A percentile compares a stretch with the other conserved stretches of the same genome.
Conservation (phyloP, 106 monocot species). For the Gastrodia elata region DNA sequence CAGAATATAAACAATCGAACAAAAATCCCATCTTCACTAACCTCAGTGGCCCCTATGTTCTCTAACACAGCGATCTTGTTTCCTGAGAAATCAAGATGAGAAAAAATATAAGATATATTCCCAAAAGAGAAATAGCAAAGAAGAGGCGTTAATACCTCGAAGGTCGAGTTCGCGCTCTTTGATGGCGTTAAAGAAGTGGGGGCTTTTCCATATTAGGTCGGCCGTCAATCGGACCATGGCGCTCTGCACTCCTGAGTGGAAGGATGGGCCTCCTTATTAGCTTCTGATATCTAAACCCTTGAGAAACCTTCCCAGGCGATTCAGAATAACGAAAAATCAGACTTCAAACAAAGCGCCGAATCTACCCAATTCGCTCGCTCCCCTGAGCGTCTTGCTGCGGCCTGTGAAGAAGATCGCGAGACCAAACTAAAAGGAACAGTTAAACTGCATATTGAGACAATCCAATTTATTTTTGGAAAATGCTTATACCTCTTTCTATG, state of each 20-base stretch:
- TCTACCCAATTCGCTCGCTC: too few species aligned
- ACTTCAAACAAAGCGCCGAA: too few species aligned
- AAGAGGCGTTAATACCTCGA: constrained; percentile 34
- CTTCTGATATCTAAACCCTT: too few species aligned
- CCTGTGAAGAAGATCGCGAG: too few species aligned
- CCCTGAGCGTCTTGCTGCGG: too few species aligned
- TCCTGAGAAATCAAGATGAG: constrained; percentile 26
- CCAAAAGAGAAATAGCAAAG: background rate
- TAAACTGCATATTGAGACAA: too few species aligned
- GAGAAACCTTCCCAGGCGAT: too few species aligned
- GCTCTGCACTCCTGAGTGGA: background rate
- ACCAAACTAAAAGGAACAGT: too few species aligned
- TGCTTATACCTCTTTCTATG: too few species aligned
- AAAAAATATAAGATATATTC: background rate
- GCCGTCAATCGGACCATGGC: constrained; percentile 75
- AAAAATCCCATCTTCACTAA: constrained; percentile 13
- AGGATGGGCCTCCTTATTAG: background rate
- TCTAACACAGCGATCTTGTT: constrained; percentile 94
- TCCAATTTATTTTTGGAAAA: too few species aligned
- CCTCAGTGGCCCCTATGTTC: constrained; percentile 96
- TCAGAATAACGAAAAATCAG: too few species aligned
- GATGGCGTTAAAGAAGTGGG: constrained; percentile 95
- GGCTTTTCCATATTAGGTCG: constrained; percentile 88
- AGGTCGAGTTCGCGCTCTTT: constrained; percentile 87
- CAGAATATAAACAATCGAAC: background rate